Evolutionary conservation across 2,329 filamentous ascomycete genomes (phyloP).

Genomic region (Botrytis fabae): DNA sequence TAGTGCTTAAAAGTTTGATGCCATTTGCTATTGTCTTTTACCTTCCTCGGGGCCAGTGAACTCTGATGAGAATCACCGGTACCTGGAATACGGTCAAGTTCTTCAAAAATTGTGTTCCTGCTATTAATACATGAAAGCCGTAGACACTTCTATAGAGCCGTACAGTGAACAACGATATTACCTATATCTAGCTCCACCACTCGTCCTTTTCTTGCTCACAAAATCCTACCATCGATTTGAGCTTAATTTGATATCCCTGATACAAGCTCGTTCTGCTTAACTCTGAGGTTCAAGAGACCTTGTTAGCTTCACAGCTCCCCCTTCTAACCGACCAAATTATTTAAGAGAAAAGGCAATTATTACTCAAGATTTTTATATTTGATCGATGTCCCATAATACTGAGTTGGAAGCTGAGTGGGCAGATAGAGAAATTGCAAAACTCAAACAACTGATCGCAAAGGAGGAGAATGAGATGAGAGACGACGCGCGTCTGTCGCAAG

Average conservation of each 20-base stretch:
- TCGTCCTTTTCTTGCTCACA: not conserved
- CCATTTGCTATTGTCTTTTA: not conserved
- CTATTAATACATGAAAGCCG: not conserved
- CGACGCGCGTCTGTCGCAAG: not conserved
- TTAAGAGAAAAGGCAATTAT: accelerated
- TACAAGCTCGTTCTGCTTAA: too few relatives aligned
- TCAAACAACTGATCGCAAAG: not conserved
- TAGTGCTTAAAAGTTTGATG: not conserved
- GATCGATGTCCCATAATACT: not conserved
- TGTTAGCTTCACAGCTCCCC: not conserved
- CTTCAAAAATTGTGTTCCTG: accelerated
- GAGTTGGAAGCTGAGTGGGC: not conserved
- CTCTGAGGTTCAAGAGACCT: not conserved
- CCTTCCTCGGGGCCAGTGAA: too few relatives aligned
- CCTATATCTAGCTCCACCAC: not conserved
- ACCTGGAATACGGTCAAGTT: not conserved
- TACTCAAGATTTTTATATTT: not conserved
- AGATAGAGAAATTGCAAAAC: not conserved
- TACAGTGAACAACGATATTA: not conserved
- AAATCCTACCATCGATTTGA: accelerated
- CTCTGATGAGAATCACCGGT: not conserved
- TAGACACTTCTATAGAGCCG: not conserved
- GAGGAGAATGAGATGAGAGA: not conserved
- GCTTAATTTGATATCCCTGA: not conserved
- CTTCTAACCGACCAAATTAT: not conserved